A percentile compares a stretch with the other conserved stretches of the same genome.
phyloP scores from a whole-genome alignment of 192 early-diverging fungal genomes.

The Radiomyces spectabilis region DNA sequence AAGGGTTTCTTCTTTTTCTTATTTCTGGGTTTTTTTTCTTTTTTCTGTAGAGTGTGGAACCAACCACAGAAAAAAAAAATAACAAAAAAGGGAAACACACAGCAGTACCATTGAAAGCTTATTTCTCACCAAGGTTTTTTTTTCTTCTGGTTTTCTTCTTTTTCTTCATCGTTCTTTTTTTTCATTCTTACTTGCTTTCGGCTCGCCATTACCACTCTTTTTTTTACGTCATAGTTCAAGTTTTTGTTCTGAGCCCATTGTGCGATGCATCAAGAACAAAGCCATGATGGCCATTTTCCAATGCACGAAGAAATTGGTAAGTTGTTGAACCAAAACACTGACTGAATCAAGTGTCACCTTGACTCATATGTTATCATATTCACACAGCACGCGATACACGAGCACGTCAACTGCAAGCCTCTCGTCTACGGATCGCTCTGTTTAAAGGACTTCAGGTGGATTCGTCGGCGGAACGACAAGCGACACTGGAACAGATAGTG shows the following conservation, averaged over 20 bases:
- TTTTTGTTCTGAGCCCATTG: too few species aligned
- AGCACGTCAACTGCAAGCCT: constrained; percentile 23
- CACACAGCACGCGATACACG: constrained; percentile 7
- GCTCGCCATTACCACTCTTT: too few species aligned
- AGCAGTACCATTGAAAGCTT: too few species aligned
- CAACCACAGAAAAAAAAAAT: neutral
- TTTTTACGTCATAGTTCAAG: too few species aligned
- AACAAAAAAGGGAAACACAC: too few species aligned
- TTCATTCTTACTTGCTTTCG: too few species aligned
- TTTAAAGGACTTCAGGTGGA: constrained; percentile 30
- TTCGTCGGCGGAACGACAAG: neutral
- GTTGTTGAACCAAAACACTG: neutral
- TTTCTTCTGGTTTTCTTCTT: too few species aligned
- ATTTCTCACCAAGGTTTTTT: too few species aligned
- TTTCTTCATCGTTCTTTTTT: too few species aligned
- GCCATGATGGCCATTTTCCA: neutral
- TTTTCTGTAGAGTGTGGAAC: neutral
- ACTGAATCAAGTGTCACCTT: neutral
- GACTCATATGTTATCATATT: neutral
- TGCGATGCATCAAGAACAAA: constrained; percentile 3
- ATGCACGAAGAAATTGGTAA: neutral
- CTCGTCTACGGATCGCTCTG: constrained; percentile 24
- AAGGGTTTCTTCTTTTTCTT: neutral
- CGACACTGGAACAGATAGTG: constrained; percentile 24
- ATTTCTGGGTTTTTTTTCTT: constrained; percentile 1